These are phyloP conservation scores for Plasmodium billcollinsi DNA, from an alignment of 169 alveolate species.

Conservation along the genomic window DNA sequence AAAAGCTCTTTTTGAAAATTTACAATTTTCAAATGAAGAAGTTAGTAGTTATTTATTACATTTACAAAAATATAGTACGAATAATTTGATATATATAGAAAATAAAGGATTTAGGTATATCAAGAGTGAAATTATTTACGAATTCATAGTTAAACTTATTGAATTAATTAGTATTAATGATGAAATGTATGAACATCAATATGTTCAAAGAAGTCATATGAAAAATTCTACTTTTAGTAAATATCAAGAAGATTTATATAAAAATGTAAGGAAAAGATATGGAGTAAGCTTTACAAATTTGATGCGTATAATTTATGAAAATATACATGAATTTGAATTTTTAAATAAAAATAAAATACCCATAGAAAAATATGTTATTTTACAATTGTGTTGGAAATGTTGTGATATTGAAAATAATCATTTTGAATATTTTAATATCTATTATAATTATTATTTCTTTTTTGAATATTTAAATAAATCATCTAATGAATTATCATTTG, in stretches of 20 bases:
- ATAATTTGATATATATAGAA: conserved; percentile 49
- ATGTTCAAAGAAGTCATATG: conserved; percentile 15
- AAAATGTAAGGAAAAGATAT: conserved; percentile 32
- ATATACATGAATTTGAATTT: conserved; percentile 36
- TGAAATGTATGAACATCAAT: conserved; percentile 37
- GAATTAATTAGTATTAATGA: conserved; percentile 68
- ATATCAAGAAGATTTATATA: conserved; percentile 42
- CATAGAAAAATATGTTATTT: conserved; percentile 49
- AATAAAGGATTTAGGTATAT: conserved; percentile 62
- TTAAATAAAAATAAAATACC: conserved; percentile 52
- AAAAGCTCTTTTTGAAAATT: conserved; percentile 57
- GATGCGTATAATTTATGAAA: conserved; percentile 33
- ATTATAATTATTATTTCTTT: conserved; percentile 66
- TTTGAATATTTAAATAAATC: conserved; percentile 51
- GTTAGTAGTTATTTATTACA: conserved; percentile 65
- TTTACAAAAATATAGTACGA: conserved; percentile 66
- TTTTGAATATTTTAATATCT: conserved; percentile 59
- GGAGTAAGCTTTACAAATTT: conserved; percentile 52
- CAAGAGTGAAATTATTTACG: conserved; percentile 60
- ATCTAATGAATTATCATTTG: conserved; percentile 49
- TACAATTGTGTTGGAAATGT: conserved; percentile 72
- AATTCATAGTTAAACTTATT: conserved; percentile 52
- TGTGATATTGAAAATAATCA: conserved; percentile 57
- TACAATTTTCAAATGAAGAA: conserved; percentile 72
- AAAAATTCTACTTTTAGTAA: conserved; percentile 5